Percentiles rank a stretch among this genome's conserved stretches.
These are phyloP conservation scores for Chlorella sp. DNA, from an alignment of 139 green algal species.

Conservation along the genomic window DNA sequence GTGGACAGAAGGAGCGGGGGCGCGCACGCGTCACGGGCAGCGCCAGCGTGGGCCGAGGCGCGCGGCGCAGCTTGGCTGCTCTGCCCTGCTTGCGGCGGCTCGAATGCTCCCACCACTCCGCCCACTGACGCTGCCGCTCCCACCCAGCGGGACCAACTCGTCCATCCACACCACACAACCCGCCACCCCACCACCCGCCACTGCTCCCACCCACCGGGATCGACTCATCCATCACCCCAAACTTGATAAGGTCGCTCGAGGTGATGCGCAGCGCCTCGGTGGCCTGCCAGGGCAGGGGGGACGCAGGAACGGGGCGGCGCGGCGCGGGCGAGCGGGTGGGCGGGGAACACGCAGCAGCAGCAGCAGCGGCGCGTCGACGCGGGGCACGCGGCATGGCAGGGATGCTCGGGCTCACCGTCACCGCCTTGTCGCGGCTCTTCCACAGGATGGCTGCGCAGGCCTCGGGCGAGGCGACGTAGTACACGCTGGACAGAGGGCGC, in stretches of 20 bases:
- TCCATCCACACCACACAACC: constrained; percentile 62
- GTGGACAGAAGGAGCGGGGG: too few species aligned
- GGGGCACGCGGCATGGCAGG: not conserved
- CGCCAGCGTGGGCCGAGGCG: too few species aligned
- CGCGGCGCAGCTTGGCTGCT: too few species aligned
- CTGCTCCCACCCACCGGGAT: too few species aligned
- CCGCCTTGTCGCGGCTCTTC: constrained; percentile 86
- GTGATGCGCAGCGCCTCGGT: constrained; percentile 96
- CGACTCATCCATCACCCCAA: constrained; percentile 89
- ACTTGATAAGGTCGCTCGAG: constrained; percentile 73
- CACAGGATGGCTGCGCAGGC: constrained; percentile 96
- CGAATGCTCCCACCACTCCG: too few species aligned
- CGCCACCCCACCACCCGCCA: too few species aligned
- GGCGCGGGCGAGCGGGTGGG: not conserved
- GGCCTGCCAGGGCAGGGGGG: constrained; percentile 44
- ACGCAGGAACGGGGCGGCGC: not conserved
- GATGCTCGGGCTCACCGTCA: constrained; percentile 42
- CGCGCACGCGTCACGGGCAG: too few species aligned
- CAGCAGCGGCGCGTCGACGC: not conserved
- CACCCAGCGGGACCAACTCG: constrained; percentile 80
- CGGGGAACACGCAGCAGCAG: not conserved
- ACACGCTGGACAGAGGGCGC: constrained; percentile 58
- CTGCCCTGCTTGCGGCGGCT: too few species aligned
- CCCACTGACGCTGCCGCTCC: too few species aligned
- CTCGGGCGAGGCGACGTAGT: constrained; percentile 96